Evolutionary conservation across 176 grass and related monocot genomes (phyloP).

Genomic region (Hyparrhenia diplandra): DNA sequence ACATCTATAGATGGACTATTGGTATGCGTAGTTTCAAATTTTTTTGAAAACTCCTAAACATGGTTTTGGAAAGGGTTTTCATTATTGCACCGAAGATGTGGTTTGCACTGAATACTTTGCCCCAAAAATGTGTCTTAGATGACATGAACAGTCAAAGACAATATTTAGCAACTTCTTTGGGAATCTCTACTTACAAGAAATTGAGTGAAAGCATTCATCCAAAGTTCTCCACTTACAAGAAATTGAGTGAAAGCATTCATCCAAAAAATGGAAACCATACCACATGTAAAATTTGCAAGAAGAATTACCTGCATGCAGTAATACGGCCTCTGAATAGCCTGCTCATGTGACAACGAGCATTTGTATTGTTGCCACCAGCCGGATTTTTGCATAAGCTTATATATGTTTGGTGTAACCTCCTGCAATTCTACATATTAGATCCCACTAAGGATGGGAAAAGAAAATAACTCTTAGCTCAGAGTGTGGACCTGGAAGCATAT

Average conservation of each 20-base stretch:
- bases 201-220: too few species aligned
- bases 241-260: neutral
- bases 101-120: too few species aligned
- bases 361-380: conserved; percentile 82
- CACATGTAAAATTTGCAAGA: neutral
- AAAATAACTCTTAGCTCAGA: conserved; percentile 3
- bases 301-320: conserved; percentile 80
- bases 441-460: neutral
- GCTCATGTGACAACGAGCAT: conserved; percentile 44
- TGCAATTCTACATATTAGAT: conserved; percentile 40
- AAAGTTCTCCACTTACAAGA: neutral
- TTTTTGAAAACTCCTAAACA: too few species aligned
- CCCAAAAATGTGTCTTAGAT: neutral
- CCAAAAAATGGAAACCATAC: neutral
- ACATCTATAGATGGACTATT: too few species aligned
- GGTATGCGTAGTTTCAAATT: too few species aligned
- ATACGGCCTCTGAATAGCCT: conserved; percentile 53
- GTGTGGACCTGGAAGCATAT: conserved; percentile 70
- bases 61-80: too few species aligned
- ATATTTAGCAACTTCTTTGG: neutral
- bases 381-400: conserved; percentile 56
- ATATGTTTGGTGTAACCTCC: conserved; percentile 83
- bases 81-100: too few species aligned
- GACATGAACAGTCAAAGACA: neutral
- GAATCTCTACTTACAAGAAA: too few species aligned